Evolutionary conservation across 2,329 filamentous ascomycete species (phyloP).

Genomic region (Fusarium brachygibbosum): DNA sequence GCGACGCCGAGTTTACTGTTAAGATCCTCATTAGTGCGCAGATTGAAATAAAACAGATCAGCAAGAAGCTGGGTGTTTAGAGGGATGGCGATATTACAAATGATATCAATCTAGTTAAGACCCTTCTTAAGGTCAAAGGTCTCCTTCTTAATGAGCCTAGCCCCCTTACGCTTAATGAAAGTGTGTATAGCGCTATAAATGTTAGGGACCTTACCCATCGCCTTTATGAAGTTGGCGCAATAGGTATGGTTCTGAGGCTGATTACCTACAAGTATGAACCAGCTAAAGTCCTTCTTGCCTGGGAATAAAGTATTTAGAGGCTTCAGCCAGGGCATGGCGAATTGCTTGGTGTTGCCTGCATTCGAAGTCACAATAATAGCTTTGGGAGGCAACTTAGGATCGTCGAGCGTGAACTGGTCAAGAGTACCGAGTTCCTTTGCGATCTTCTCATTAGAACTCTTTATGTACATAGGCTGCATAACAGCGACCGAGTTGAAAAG

Average conservation of each 20-base stretch:
- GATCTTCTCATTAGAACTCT: slow-evolving; percentile 56
- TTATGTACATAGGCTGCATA: slow-evolving; percentile 63
- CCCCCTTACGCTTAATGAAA: slow-evolving; percentile 53
- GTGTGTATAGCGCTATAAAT: slow-evolving; percentile 50
- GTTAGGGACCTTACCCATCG: slow-evolving; percentile 53
- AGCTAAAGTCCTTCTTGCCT: slow-evolving; percentile 55
- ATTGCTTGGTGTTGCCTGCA: slow-evolving; percentile 51
- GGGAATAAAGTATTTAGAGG: slow-evolving; percentile 52
- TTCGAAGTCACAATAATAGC: no score
- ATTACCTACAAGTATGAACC: slow-evolving; percentile 58
- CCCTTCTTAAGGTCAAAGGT: slow-evolving; percentile 54
- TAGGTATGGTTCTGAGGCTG: slow-evolving; percentile 50
- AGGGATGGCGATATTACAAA: slow-evolving; percentile 72
- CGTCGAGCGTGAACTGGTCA: slow-evolving; percentile 51
- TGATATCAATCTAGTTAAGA: slow-evolving; percentile 58
- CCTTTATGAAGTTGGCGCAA: slow-evolving; percentile 50
- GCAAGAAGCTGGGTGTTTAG: slow-evolving; percentile 68
- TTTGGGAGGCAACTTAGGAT: slow-evolving; percentile 56
- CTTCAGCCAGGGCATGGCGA: slow-evolving; percentile 53
- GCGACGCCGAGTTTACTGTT: slow-evolving; percentile 59
- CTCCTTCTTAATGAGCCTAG: slow-evolving; percentile 58
- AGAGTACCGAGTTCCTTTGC: slow-evolving; percentile 56
- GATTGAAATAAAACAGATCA: slow-evolving; percentile 69
- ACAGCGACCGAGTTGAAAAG: slow-evolving; percentile 58
- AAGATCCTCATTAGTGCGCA: slow-evolving; percentile 68